Conservation (phyloP, 768 basidiomycete genomes). For the Trametes meyenii region DNA sequence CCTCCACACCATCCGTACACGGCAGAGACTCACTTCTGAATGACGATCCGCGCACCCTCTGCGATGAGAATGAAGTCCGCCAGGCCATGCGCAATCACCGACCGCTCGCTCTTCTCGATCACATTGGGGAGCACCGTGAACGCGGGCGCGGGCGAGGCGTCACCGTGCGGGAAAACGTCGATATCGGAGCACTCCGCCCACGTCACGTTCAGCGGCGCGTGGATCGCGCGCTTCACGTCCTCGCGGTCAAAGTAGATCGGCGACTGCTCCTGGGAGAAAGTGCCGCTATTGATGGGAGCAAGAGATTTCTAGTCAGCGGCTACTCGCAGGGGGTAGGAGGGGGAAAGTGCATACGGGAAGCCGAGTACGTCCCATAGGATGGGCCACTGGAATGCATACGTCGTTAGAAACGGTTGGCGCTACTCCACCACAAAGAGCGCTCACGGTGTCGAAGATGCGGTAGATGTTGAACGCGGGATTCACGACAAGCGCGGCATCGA, state of each 20-base stretch:
- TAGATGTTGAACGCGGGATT: slow-evolving; percentile 83
- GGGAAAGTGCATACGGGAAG: slow-evolving; percentile 55
- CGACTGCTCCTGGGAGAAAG: slow-evolving; percentile 48
- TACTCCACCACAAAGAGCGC: slow-evolving; percentile 15
- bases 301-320: background rate
- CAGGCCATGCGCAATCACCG: slow-evolving; percentile 71
- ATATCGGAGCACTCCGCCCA: slow-evolving; percentile 68
- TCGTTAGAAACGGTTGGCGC: background rate
- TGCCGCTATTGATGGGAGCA: slow-evolving; percentile 17
- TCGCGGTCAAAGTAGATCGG: slow-evolving; percentile 72
- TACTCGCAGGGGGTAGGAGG: background rate
- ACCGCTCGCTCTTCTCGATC: slow-evolving; percentile 72
- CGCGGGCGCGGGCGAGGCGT: slow-evolving; percentile 61
- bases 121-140: slow-evolving; percentile 71
- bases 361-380: slow-evolving; percentile 80
- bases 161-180: slow-evolving; percentile 58
- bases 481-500: slow-evolving; percentile 58
- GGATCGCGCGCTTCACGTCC: slow-evolving; percentile 72
- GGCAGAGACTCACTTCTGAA: slow-evolving; percentile 39
- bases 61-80: slow-evolving; percentile 76
- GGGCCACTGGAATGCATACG: slow-evolving; percentile 44
- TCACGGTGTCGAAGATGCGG: slow-evolving; percentile 69
- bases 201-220: slow-evolving; percentile 60
- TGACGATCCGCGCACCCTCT: slow-evolving; percentile 51
- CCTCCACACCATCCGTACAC: slow-evolving; percentile 31